Percentiles rank a stretch among this genome's conserved stretches.
Evolutionary conservation across 345 rosid genomes (phyloP).

Genomic region (Aethionema arabicum): DNA sequence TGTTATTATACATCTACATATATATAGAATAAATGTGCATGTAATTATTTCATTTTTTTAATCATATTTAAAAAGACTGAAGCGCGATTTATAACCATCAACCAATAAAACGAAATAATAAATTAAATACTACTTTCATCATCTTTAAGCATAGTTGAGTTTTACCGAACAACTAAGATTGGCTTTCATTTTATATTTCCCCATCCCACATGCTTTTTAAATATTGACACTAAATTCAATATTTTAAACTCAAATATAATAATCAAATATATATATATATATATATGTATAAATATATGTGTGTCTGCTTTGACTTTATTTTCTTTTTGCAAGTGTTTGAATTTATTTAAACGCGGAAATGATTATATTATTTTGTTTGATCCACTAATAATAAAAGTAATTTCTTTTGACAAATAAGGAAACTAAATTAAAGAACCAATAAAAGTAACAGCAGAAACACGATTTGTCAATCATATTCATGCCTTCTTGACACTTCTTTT

Average conservation of each 20-base stretch:
- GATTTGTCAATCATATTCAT: constrained; percentile 27
- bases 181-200: constrained; percentile 1
- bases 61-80: no score
- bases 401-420: constrained; percentile 18
- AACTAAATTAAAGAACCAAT: constrained; percentile 26
- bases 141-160: background rate
- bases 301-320: background rate
- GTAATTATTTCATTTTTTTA: no score
- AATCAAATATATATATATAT: no score
- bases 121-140: background rate
- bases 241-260: no score
- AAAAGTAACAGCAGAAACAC: constrained; percentile 22
- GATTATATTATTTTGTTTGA: no score
- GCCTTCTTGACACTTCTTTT: constrained; percentile 22
- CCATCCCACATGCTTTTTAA: no score
- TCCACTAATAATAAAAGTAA: background rate
- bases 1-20: no score
- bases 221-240: no score
- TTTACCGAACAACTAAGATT: constrained; percentile 1
- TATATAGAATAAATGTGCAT: no score
- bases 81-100: no score
- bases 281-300: no score
- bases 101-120: background rate
- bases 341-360: background rate
- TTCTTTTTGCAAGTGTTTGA: background rate